Conservation (phyloP, 2,329 filamentous ascomycete species). For the Penicillium digitatum region DNA sequence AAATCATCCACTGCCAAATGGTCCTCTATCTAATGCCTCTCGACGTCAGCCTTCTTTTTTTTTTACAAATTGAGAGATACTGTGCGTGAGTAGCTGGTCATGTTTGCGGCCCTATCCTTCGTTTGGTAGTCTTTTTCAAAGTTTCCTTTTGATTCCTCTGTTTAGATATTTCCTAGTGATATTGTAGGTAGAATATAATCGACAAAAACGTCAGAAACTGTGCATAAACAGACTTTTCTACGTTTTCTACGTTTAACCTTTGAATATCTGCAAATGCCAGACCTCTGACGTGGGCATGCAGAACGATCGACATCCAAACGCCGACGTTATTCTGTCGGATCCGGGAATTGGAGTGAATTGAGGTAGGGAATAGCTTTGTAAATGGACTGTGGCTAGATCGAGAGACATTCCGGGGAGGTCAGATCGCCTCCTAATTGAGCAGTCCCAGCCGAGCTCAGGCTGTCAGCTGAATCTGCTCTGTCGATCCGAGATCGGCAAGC, state of each 20-base stretch:
- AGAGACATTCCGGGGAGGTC: neutral
- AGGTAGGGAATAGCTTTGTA: constrained; percentile 9
- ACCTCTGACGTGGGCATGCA: neutral
- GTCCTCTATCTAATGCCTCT: constrained; percentile 1
- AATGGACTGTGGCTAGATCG: constrained; percentile 9
- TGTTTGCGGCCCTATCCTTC: too few species aligned
- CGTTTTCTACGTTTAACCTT: too few species aligned
- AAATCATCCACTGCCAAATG: neutral
- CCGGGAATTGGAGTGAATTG: neutral
- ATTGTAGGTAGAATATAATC: too few species aligned
- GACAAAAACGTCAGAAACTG: too few species aligned
- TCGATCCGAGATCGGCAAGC: neutral
- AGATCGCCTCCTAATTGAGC: constrained; percentile 5
- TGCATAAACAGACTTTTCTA: too few species aligned
- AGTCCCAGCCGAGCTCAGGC: constrained; percentile 6
- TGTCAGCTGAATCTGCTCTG: neutral
- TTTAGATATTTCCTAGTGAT: too few species aligned
- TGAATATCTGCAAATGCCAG: neutral
- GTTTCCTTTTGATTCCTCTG: too few species aligned
- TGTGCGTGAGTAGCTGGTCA: too few species aligned
- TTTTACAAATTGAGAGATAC: too few species aligned
- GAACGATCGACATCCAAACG: neutral
- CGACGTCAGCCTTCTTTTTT: too few species aligned
- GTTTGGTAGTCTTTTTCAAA: too few species aligned
- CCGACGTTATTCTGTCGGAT: neutral